These are phyloP conservation scores for Trichosanthes cucumerina DNA, from an alignment of 306 rosid genomes.

Conservation along the genomic window DNA sequence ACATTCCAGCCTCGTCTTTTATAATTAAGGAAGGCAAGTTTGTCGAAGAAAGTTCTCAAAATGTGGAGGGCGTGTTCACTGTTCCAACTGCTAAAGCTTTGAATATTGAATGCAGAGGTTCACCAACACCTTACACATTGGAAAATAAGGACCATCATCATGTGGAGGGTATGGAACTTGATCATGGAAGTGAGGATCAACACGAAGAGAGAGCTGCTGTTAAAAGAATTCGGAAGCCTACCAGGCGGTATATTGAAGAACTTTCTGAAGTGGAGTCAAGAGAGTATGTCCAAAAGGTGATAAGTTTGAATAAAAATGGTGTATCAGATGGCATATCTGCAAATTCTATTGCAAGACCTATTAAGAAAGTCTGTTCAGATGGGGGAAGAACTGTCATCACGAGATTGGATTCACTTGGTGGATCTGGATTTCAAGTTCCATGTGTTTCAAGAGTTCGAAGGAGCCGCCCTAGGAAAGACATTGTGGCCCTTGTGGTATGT, in stretches of 20 bases:
- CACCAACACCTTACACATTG: constrained; percentile 26
- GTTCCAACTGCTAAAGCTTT: constrained; percentile 23
- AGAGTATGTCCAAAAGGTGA: constrained; percentile 41
- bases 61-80: constrained; percentile 21
- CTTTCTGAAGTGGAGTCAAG: constrained; percentile 70
- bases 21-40: constrained; percentile 48
- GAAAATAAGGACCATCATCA: constrained; percentile 35
- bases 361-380: constrained; percentile 40
- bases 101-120: constrained; percentile 26
- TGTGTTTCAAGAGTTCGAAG: constrained; percentile 81
- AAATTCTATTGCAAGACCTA: constrained; percentile 28
- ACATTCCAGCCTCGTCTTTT: constrained; percentile 66
- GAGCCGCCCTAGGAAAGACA: constrained; percentile 84
- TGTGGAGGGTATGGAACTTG: constrained; percentile 40
- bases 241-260: constrained; percentile 95
- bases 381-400: constrained; percentile 43
- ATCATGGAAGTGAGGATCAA: constrained; percentile 37
- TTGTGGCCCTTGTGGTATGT: constrained; percentile 68
- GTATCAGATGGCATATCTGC: constrained; percentile 34
- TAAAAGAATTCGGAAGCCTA: constrained; percentile 88
- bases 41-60: constrained; percentile 35
- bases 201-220: constrained; percentile 50
- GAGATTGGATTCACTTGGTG: constrained; percentile 72
- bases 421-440: constrained; percentile 70
- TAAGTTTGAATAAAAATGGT: constrained; percentile 25